Conservation (phyloP, 2,329 filamentous ascomycete species). For the Coleophoma cylindrospora region DNA sequence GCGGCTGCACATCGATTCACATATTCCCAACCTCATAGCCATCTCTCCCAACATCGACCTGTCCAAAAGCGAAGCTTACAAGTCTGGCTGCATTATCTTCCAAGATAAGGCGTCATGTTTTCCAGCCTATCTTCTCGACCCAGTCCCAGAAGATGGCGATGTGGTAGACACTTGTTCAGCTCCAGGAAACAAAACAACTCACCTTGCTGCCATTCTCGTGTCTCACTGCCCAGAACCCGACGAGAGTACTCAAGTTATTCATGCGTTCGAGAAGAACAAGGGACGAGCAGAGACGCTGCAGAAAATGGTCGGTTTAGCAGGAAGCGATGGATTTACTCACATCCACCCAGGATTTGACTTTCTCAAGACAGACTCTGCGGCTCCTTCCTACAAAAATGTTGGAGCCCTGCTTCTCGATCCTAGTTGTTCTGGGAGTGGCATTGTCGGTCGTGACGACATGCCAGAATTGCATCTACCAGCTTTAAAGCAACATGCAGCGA, state of each 20-base stretch:
- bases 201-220: conserved; percentile 70
- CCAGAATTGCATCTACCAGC: conserved; percentile 59
- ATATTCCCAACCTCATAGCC: conserved; percentile 81
- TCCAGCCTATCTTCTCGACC: conserved; percentile 80
- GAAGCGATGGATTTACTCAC: conserved; percentile 59
- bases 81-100: conserved; percentile 72
- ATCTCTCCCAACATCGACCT: conserved; percentile 69
- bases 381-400: conserved; percentile 62
- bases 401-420: conserved; percentile 82
- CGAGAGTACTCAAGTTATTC: conserved; percentile 45
- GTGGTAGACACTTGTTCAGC: conserved; percentile 92
- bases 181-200: conserved; percentile 96
- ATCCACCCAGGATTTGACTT: conserved; percentile 79
- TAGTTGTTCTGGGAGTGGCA: conserved; percentile 93
- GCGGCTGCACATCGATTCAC: conserved; percentile 65
- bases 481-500: conserved; percentile 16
- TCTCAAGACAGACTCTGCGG: conserved; percentile 63
- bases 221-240: conserved; percentile 27
- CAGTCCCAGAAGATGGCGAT: conserved; percentile 61
- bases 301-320: conserved; percentile 79
- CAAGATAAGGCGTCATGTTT: conserved; percentile 98
- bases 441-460: conserved; percentile 80
- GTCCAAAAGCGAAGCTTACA: conserved; percentile 69
- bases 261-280: conserved; percentile 75
- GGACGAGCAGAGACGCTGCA: conserved; percentile 68